Evolutionary conservation across 1,284 basidiomycete genomes (phyloP).

Genomic region (Pseudozyma pruni): DNA sequence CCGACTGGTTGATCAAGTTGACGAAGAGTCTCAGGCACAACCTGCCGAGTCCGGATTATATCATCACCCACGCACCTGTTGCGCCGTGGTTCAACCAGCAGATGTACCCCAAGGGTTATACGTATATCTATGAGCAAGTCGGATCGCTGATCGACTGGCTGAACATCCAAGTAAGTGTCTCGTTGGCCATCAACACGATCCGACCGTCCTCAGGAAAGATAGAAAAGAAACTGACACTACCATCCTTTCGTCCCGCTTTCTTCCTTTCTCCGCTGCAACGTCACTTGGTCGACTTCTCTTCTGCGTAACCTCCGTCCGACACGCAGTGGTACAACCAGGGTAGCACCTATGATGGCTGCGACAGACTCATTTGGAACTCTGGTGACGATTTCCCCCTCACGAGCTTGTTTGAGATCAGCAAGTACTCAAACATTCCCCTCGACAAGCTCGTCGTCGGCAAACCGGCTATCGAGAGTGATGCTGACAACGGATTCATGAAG

Average conservation of each 20-base stretch:
- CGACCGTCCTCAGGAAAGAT: too few species aligned
- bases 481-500: constrained; percentile 74
- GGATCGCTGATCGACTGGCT: constrained; percentile 68
- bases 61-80: constrained; percentile 63
- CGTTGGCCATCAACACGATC: too few species aligned
- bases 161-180: too few species aligned
- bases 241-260: neutral
- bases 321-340: constrained; percentile 58
- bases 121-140: constrained; percentile 38
- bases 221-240: too few species aligned
- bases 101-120: constrained; percentile 40
- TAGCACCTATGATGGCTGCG: constrained; percentile 38
- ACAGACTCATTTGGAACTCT: constrained; percentile 72
- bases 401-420: constrained; percentile 75
- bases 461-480: constrained; percentile 72
- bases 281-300: too few species aligned
- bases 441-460: constrained; percentile 75
- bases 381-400: constrained; percentile 72
- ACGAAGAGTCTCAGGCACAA: constrained; percentile 68
- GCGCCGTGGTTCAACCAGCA: constrained; percentile 56
- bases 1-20: constrained; percentile 68
- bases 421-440: constrained; percentile 71
- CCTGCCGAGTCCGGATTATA: constrained; percentile 69
- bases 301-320: too few species aligned
- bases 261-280: too few species aligned